Evolutionary conservation across 164 flowering plant genomes (phyloP), one percentile per base, ranked within the genome.

Genomic region (Dillenia suffruticosa): DNA sequence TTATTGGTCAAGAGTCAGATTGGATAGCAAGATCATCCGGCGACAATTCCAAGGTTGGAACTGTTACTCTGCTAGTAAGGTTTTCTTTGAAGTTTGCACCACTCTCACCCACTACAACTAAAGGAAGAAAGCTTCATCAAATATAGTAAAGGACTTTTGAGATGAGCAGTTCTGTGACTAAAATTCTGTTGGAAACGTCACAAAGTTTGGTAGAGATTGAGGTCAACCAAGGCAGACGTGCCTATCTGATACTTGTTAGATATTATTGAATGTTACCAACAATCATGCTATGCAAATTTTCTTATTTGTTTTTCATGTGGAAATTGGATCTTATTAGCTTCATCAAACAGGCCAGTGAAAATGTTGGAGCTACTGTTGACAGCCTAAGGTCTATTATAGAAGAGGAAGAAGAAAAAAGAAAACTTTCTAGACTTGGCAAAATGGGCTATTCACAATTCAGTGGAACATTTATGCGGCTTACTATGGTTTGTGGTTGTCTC

Each of bases 1-100:
- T 86, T 61, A 67, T 77, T 77, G 88, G 87, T 62, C 99, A 95
- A 72, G 90, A 86, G 9, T 83, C 94, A 17, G 91, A 81, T 71
- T 69, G 82, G 64, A 70, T 89, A 74, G 90, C 87, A 15, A 79
- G 74, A 71, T 81, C 83, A 56, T 62, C 67, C 72, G 49, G 45
- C 43, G 77, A 76, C 54, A 73, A 57, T 44, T 54, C 74, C 13
- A 76, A 82, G 97, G 99, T 91, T 62, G 16, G 74, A 19, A 19
- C 22, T 65, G 60, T 55, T 16, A 14, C 59, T 67, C 45, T 46
- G 22, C 22, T 19, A 19, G 22, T 19, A 19, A 19, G 22, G 22
- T 19, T 19, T 19, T 19, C 22, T 19, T 19, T 19, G 22, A 19
- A 19, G 22, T 19, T 19, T 19, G 22, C 22, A 19, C 22, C 22